These are phyloP conservation scores for Microascus cirrosus DNA, from an alignment of 2,329 filamentous ascomycete species.

Conservation along the genomic window DNA sequence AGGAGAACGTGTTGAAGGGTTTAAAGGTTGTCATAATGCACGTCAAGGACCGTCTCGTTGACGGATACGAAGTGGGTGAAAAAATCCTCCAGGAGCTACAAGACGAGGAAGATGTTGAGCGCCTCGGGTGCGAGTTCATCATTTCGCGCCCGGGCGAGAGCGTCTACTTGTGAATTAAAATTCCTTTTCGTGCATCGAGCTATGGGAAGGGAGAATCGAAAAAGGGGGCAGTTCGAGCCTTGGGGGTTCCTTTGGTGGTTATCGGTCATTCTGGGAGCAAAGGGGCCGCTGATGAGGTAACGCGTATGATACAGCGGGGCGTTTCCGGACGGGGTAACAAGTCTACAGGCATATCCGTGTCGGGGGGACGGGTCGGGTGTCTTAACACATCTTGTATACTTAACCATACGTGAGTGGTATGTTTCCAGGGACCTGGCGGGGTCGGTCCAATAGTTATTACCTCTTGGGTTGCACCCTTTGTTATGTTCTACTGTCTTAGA, in stretches of 20 bases:
- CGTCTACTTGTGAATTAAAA: slow-evolving; percentile 30
- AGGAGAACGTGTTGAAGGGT: slow-evolving; percentile 49
- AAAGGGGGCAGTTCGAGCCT: background rate
- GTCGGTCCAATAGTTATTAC: background rate
- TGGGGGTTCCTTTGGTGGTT: background rate
- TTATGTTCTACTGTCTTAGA: background rate
- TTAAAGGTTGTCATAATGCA: slow-evolving; percentile 83
- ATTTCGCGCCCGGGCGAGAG: slow-evolving; percentile 57
- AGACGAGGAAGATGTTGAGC: slow-evolving; percentile 51
- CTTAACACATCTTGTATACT: background rate
- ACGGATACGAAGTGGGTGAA: slow-evolving; percentile 54
- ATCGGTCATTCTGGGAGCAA: background rate
- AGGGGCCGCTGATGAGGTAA: background rate
- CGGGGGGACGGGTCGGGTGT: background rate
- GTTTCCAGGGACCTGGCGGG: background rate
- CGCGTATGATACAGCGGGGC: slow-evolving; percentile 1
- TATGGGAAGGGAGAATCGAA: background rate
- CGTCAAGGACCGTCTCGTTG: slow-evolving; percentile 74
- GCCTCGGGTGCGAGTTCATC: slow-evolving; percentile 70
- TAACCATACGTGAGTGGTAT: background rate
- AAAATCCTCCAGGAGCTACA: slow-evolving; percentile 59
- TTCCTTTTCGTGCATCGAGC: background rate
- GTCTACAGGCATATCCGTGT: background rate
- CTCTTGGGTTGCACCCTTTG: background rate
- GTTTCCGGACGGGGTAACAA: slow-evolving; percentile 5